These are phyloP conservation scores for Geopyxis carbonaria DNA, from an alignment of 495 filamentous ascomycete genomes.

Conservation along the genomic window DNA sequence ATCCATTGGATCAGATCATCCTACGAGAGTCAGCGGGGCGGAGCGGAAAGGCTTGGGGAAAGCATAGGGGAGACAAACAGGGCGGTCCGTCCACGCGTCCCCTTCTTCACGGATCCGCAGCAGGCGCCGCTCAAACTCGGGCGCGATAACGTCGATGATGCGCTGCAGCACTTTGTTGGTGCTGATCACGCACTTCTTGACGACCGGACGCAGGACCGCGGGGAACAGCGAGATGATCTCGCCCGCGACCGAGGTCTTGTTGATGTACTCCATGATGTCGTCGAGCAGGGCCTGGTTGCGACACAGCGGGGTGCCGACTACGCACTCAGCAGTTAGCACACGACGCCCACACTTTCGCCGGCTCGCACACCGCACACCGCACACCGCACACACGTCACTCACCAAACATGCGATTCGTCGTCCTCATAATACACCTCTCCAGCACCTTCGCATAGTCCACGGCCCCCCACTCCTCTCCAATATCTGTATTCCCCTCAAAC, in stretches of 20 bases:
- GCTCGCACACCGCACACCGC: too few relatives aligned
- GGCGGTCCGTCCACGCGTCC: slow-evolving; percentile 16
- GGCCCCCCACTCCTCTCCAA: slow-evolving; percentile 13
- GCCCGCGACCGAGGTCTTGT: slow-evolving; percentile 1
- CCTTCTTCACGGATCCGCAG: slow-evolving; percentile 12
- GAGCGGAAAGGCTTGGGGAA: background rate
- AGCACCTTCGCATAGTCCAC: slow-evolving; percentile 12
- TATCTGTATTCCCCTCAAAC: slow-evolving; percentile 16
- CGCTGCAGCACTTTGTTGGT: slow-evolving; percentile 5
- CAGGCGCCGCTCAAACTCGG: slow-evolving; percentile 14
- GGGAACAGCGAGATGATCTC: slow-evolving; percentile 13
- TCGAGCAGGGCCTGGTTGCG: slow-evolving; percentile 17
- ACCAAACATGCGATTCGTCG: slow-evolving; percentile 15
- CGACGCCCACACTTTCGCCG: too few relatives aligned
- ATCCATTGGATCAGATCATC: slow-evolving; percentile 20
- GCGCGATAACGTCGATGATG: slow-evolving; percentile 9
- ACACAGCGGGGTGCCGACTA: slow-evolving; percentile 14
- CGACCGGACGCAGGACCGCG: slow-evolving; percentile 3
- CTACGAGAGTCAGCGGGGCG: background rate
- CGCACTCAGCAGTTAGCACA: too few relatives aligned
- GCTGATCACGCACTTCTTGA: slow-evolving; percentile 4
- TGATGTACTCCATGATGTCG: slow-evolving; percentile 12
- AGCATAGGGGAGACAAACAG: slow-evolving; percentile 7
- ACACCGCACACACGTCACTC: too few relatives aligned
- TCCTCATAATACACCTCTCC: slow-evolving; percentile 8